Base-by-base conservation (phyloP, 352 stramenopile genomes). In the Bremia lactucae region DNA sequence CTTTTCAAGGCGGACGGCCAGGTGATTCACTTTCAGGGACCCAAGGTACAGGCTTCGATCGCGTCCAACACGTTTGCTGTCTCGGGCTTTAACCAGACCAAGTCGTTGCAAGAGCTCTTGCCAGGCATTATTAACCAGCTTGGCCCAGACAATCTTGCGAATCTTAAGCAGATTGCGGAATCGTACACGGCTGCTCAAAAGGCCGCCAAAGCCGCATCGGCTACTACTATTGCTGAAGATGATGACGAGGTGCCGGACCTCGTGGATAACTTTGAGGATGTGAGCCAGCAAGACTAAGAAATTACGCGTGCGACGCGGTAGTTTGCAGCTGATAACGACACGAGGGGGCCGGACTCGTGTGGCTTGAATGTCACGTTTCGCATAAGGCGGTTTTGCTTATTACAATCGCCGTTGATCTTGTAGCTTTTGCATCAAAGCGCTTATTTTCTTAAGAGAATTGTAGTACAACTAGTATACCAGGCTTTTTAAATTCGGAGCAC, bases 1-100 rank as follows among this genome's bases (percentile, higher is more conserved):
- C 89, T 99, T 57, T 99, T 99, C 85, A 98, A 98, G 80, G 87
- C 96, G 6, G 96, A 99, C 49, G 95, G 95, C 59, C 96, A 97
- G 59, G 95, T 99, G 14, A 97, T 98, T 67, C 95, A 98, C 68
- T 99, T 99, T 61, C 72, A 87, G 42, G 87, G 82, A 60, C 95
- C 95, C 26, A 99, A 98, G 83, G 95, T 99, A 34, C 94, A 99
- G 70, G 95, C 95, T 37, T 95, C 93, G 28, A 97, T 99, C 65
- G 68, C 75, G 20, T 93, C 95, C 52, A 99, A 99, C 77, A 99
- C 96, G 40, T 99, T 97, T 75, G 96, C 97, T 31, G 91, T 99
- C 29, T 94, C 72, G 40, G 96, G 96, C 56, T 75, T 81, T 42
- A 85, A 80, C 55, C 87, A 97, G 68, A 98, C 83, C 52, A 98